A percentile compares a stretch with the other conserved stretches of the same genome.
Evolutionary conservation across 805 yeast species (phyloP).

Genomic region (Saccharomycopsis fibuligera): DNA sequence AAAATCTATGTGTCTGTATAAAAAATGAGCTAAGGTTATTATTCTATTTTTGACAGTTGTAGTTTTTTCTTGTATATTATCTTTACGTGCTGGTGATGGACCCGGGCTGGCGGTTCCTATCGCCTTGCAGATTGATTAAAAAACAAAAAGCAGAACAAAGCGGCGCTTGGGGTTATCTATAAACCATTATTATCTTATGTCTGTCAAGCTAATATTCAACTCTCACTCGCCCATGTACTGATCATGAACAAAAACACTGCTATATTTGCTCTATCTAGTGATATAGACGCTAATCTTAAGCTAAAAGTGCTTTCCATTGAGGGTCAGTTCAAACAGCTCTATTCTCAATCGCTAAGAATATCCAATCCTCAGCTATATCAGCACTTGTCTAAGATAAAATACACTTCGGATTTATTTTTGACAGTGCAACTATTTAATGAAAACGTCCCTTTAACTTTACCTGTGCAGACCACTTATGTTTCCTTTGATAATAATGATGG

Average conservation of each 20-base stretch:
- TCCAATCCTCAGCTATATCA: constrained; percentile 16
- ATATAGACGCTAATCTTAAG: constrained; percentile 14
- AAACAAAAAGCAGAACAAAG: too few species aligned
- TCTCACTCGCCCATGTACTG: too few species aligned
- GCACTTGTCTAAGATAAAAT: constrained; percentile 14
- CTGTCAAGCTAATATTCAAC: too few species aligned
- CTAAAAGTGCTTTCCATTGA: constrained; percentile 16
- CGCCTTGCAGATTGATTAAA: too few species aligned
- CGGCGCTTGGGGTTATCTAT: too few species aligned
- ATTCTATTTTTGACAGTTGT: too few species aligned
- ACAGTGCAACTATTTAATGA: constrained; percentile 18
- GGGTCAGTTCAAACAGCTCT: constrained; percentile 17
- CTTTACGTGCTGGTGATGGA: too few species aligned
- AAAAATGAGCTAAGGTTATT: too few species aligned
- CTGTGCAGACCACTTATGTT: constrained; percentile 16
- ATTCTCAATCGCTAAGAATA: constrained; percentile 11
- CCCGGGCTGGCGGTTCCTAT: too few species aligned
- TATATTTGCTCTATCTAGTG: constrained; percentile 18
- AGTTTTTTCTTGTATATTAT: too few species aligned
- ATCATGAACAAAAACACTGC: constrained; percentile 17
- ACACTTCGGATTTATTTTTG: constrained; percentile 17
- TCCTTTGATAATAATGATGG: constrained; percentile 9
- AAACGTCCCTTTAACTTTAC: constrained; percentile 15
- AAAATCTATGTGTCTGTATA: too few species aligned
- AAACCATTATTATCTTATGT: too few species aligned